Evolutionary conservation across 306 rosid genomes (phyloP).

Genomic region (Ormosia emarginata): DNA sequence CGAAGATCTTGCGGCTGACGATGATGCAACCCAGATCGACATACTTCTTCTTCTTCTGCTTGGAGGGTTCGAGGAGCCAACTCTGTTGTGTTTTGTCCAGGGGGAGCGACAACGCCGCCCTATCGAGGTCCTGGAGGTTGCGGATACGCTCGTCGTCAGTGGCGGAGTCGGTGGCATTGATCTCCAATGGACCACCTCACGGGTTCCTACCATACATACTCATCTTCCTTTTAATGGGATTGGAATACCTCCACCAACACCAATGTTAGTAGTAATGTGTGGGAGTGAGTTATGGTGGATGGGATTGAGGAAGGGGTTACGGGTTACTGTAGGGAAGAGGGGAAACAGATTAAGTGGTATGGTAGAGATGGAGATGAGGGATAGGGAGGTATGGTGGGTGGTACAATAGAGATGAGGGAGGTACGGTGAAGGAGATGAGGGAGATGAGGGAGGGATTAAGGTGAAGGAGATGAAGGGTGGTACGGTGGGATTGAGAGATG

Average conservation of each 20-base stretch:
- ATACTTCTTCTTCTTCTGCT: slow-evolving; percentile 97
- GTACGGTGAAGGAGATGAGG: too few relatives aligned
- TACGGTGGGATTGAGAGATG: too few relatives aligned
- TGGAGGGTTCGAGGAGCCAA: slow-evolving; percentile 89
- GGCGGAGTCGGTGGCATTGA: slow-evolving; percentile 85
- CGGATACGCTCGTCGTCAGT: slow-evolving; percentile 97
- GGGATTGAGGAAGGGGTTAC: too few relatives aligned
- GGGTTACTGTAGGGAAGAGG: too few relatives aligned
- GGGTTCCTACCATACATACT: slow-evolving; percentile 96
- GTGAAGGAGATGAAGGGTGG: too few relatives aligned
- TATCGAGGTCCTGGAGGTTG: slow-evolving; percentile 73
- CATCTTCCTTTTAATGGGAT: not conserved
- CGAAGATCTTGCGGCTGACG: slow-evolving; percentile 89
- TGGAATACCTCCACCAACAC: not conserved
- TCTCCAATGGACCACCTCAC: slow-evolving; percentile 97
- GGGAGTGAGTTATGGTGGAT: too few relatives aligned
- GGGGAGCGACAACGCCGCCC: slow-evolving; percentile 86
- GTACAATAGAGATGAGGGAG: too few relatives aligned
- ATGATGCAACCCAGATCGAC: slow-evolving; percentile 96
- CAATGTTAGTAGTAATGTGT: too few relatives aligned
- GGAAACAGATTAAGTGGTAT: too few relatives aligned
- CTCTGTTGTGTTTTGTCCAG: slow-evolving; percentile 97
- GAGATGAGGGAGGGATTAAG: too few relatives aligned
- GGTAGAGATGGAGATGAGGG: too few relatives aligned
- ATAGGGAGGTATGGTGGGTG: too few relatives aligned